These are phyloP conservation scores for Pisolithus microcarpus DNA, from an alignment of 768 basidiomycete species.

Conservation along the genomic window DNA sequence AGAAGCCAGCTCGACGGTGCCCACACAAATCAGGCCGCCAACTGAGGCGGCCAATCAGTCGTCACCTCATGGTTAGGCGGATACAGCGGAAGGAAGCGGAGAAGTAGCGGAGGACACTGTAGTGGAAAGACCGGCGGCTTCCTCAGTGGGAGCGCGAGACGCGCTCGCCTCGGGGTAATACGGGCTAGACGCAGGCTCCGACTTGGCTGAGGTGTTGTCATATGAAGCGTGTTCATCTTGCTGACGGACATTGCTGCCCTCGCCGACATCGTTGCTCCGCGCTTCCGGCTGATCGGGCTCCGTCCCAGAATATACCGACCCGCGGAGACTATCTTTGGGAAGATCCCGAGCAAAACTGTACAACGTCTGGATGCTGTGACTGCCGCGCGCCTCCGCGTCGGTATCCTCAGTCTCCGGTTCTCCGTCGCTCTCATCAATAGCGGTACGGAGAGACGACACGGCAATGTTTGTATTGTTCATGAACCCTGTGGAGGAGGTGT, in stretches of 20 bases:
- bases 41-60: background rate
- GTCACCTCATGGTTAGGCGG: constrained; percentile 14
- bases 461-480: constrained; percentile 31
- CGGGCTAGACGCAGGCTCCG: constrained; percentile 7
- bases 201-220: constrained; percentile 11
- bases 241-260: constrained; percentile 9
- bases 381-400: constrained; percentile 20
- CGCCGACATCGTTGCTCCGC: constrained; percentile 18
- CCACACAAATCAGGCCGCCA: constrained; percentile 15
- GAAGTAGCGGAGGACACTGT: constrained; percentile 25
- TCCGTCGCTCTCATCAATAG: constrained; percentile 29
- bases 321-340: constrained; percentile 20
- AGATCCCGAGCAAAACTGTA: constrained; percentile 28
- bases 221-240: constrained; percentile 4
- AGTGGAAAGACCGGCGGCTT: constrained; percentile 11
- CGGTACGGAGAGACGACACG: constrained; percentile 29
- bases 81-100: constrained; percentile 26
- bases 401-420: constrained; percentile 27
- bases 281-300: constrained; percentile 14
- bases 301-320: constrained; percentile 18
- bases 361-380: constrained; percentile 24
- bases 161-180: constrained; percentile 12
- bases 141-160: constrained; percentile 17
- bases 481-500: constrained; percentile 22
- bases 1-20: background rate